Percentiles rank a stretch among this genome's conserved stretches.
These are phyloP conservation scores for Fusarium sacchari DNA, from an alignment of 2,329 filamentous ascomycete genomes.

Conservation along the genomic window DNA sequence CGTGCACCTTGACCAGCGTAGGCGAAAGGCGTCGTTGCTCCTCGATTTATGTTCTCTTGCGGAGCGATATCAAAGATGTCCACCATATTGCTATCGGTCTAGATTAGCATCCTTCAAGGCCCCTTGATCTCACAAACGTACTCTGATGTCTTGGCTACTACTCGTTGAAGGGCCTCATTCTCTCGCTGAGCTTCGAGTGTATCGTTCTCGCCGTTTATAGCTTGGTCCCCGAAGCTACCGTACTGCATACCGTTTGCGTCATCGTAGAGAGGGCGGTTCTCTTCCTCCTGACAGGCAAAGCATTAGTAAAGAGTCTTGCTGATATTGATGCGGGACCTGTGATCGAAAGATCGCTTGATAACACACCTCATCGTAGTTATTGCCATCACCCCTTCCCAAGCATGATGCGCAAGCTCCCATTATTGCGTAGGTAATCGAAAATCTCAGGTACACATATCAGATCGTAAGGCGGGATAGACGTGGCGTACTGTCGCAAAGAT, in stretches of 20 bases:
- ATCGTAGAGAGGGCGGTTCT: slow-evolving; percentile 68
- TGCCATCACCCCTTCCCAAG: slow-evolving; percentile 61
- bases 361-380: slow-evolving; percentile 66
- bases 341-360: background rate
- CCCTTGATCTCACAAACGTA: slow-evolving; percentile 48
- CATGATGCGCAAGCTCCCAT: slow-evolving; percentile 73
- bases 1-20: slow-evolving; percentile 66
- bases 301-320: slow-evolving; percentile 7
- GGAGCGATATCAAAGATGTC: slow-evolving; percentile 74
- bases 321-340: background rate
- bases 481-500: slow-evolving; percentile 2
- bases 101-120: slow-evolving; percentile 11
- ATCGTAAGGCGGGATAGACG: slow-evolving; percentile 4
- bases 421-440: slow-evolving; percentile 34
- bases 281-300: slow-evolving; percentile 60
- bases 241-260: slow-evolving; percentile 69
- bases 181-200: slow-evolving; percentile 71
- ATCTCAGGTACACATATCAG: slow-evolving; percentile 36
- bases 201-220: slow-evolving; percentile 65
- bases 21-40: slow-evolving; percentile 53
- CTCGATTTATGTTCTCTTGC: slow-evolving; percentile 54
- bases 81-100: slow-evolving; percentile 66
- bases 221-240: slow-evolving; percentile 69
- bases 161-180: slow-evolving; percentile 70
- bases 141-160: slow-evolving; percentile 73